Conservation (phyloP, 2,329 filamentous ascomycete species). For the Talaromyces amestolkiae region DNA sequence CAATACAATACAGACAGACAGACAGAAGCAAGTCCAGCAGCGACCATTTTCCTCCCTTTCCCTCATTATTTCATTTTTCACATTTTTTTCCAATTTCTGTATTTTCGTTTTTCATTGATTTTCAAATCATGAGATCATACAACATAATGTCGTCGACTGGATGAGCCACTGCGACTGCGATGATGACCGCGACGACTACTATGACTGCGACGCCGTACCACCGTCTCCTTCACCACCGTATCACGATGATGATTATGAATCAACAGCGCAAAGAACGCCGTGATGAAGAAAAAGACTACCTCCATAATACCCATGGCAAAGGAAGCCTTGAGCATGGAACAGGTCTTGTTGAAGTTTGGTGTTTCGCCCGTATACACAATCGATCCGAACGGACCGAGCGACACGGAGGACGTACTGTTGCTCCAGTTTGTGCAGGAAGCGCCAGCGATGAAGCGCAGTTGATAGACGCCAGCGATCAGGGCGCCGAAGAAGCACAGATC, state of each 20-base stretch:
- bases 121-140: slow-evolving; percentile 10
- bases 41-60: not conserved
- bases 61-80: not conserved
- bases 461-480: slow-evolving; percentile 61
- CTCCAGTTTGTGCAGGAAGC: slow-evolving; percentile 67
- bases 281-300: slow-evolving; percentile 74
- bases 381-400: slow-evolving; percentile 62
- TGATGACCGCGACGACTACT: slow-evolving; percentile 35
- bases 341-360: slow-evolving; percentile 67
- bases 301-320: slow-evolving; percentile 93
- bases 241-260: slow-evolving; percentile 35
- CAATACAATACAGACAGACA: slow-evolving; percentile 4
- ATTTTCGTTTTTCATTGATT: not conserved
- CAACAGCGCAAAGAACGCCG: slow-evolving; percentile 64
- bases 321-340: slow-evolving; percentile 85
- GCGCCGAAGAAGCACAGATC: slow-evolving; percentile 62
- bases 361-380: slow-evolving; percentile 50
- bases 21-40: slow-evolving; percentile 9
- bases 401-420: slow-evolving; percentile 53
- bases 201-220: slow-evolving; percentile 34
- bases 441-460: slow-evolving; percentile 55
- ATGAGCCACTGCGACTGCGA: slow-evolving; percentile 19
- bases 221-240: slow-evolving; percentile 41
- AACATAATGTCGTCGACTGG: slow-evolving; percentile 21
- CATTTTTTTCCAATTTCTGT: slow-evolving; percentile 7